Percentiles rank a stretch among this genome's conserved stretches.
Evolutionary conservation across 2,329 filamentous ascomycete genomes (phyloP).

Genomic region (Stagonosporopsis cucurbitacearum): DNA sequence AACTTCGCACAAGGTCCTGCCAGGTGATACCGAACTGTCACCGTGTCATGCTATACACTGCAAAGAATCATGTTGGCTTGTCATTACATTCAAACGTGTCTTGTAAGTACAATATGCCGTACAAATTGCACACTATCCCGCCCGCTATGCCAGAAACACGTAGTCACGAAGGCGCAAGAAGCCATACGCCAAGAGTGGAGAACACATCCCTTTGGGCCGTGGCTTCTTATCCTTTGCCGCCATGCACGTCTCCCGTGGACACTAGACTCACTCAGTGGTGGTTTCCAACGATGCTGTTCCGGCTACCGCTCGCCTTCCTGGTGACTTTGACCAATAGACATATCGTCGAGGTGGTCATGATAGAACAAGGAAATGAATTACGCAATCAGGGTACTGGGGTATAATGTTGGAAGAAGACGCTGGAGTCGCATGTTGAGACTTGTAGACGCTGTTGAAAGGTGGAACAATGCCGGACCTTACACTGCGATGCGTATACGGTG

Average conservation of each 20-base stretch:
- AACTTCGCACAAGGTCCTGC: neutral
- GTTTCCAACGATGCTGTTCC: conserved; percentile 1
- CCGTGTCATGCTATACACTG: neutral
- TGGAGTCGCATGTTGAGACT: neutral
- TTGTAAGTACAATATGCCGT: conserved; percentile 6
- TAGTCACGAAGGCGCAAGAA: neutral
- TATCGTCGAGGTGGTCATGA: conserved; percentile 33
- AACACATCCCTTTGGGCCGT: neutral
- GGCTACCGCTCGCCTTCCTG: conserved; percentile 15
- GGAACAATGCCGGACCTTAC: neutral
- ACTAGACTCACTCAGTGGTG: neutral
- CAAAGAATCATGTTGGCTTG: neutral
- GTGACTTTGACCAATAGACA: conserved; percentile 10
- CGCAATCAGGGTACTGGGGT: conserved; percentile 34
- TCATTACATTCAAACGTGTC: conserved; percentile 9
- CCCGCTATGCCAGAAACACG: conserved; percentile 22
- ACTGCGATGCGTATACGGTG: conserved; percentile 1
- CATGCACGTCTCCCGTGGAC: neutral
- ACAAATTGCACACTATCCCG: conserved; percentile 2
- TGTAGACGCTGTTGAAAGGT: conserved; percentile 2
- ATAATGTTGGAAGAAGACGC: conserved; percentile 32
- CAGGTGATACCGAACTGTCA: neutral
- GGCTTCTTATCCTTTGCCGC: conserved; percentile 18
- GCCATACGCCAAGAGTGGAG: conserved; percentile 9
- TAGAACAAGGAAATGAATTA: conserved; percentile 30